These are phyloP conservation scores for Xerocomus minutiporus DNA, from an alignment of 1,284 basidiomycete species.

Conservation along the genomic window DNA sequence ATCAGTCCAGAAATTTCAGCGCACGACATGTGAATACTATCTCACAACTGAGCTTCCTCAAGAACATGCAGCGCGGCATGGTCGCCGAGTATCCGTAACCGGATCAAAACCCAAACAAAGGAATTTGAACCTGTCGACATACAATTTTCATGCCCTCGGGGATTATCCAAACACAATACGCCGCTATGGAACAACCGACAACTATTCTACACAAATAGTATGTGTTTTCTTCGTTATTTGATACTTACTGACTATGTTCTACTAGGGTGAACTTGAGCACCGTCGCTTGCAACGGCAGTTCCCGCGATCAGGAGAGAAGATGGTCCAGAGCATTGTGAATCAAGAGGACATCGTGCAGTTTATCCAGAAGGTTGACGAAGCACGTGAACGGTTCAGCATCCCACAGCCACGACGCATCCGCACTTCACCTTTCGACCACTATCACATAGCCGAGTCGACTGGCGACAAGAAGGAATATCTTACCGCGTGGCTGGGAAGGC, in stretches of 20 bases:
- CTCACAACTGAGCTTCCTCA: slow-evolving; percentile 23
- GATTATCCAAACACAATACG: slow-evolving; percentile 30
- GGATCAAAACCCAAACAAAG: not conserved
- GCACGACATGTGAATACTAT: slow-evolving; percentile 14
- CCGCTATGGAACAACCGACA: slow-evolving; percentile 2
- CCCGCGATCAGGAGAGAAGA: slow-evolving; percentile 9
- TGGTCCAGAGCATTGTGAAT: not conserved
- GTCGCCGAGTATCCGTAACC: accelerated
- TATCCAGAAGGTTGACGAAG: not conserved
- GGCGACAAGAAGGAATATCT: not conserved
- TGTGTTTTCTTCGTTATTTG: not conserved
- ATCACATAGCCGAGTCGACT: not conserved
- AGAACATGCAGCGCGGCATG: slow-evolving; percentile 12
- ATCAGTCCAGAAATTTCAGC: slow-evolving; percentile 14
- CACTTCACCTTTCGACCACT: not conserved
- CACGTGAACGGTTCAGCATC: not conserved
- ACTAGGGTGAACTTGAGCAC: slow-evolving; percentile 19
- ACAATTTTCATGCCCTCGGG: slow-evolving; percentile 12
- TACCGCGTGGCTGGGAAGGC: not conserved
- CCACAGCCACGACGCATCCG: not conserved
- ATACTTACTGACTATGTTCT: not conserved
- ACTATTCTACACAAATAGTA: not conserved
- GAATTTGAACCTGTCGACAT: slow-evolving; percentile 19
- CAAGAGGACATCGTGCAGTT: slow-evolving; percentile 6
- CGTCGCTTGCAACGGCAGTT: not conserved